A percentile compares a stretch with the other conserved stretches of the same genome.
Evolutionary conservation across 2,329 filamentous ascomycete genomes (phyloP).

Genomic region (Claviceps sp.): DNA sequence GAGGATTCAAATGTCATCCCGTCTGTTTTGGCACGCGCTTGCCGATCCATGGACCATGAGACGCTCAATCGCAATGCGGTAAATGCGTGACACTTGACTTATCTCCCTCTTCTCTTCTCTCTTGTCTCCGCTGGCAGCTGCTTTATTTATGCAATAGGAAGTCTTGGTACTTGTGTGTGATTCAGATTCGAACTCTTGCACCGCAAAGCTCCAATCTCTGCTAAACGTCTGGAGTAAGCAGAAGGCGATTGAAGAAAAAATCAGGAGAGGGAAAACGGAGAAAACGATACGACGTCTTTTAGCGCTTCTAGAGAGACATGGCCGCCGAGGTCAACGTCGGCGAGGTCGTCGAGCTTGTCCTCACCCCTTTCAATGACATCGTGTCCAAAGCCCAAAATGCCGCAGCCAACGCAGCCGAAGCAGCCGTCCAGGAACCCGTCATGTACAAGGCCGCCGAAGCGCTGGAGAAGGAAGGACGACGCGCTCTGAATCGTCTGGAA

Average conservation of each 20-base stretch:
- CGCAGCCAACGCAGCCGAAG: slow-evolving; percentile 35
- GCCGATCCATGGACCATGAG: not conserved
- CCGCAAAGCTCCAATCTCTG: too few relatives aligned
- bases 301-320: not conserved
- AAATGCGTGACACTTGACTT: not conserved
- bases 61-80: not conserved
- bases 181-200: not conserved
- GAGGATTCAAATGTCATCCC: not conserved
- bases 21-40: not conserved
- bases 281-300: not conserved
- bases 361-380: slow-evolving; percentile 38
- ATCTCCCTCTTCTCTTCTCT: not conserved
- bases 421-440: slow-evolving; percentile 22
- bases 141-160: not conserved
- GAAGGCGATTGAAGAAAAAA: too few relatives aligned
- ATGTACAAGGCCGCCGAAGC: slow-evolving; percentile 38
- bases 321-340: slow-evolving; percentile 18
- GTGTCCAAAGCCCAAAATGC: slow-evolving; percentile 36
- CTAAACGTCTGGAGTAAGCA: too few relatives aligned
- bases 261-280: not conserved
- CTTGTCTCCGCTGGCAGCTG: not conserved
- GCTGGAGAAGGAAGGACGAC: slow-evolving; percentile 34
- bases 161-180: not conserved
- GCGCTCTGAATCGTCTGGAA: slow-evolving; percentile 36
- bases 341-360: slow-evolving; percentile 28